These are phyloP conservation scores for Clathrospora elynae DNA, from an alignment of 2,329 filamentous ascomycete genomes.

Conservation along the genomic window DNA sequence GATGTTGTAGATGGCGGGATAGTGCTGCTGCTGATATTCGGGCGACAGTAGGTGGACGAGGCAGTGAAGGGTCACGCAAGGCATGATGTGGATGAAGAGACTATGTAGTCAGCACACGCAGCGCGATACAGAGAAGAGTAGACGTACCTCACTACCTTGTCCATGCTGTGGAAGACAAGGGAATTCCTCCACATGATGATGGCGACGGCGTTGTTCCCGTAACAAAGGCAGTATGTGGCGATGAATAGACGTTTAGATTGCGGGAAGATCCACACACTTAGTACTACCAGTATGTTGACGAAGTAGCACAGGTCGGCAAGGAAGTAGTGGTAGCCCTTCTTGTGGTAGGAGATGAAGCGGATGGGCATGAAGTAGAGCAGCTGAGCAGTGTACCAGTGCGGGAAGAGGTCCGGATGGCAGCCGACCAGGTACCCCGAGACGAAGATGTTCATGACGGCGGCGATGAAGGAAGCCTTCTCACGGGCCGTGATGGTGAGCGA, in stretches of 20 bases:
- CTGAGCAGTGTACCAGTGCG: slow-evolving; percentile 88
- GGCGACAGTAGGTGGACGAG: slow-evolving; percentile 79
- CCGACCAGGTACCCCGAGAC: slow-evolving; percentile 94
- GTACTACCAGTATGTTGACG: slow-evolving; percentile 82
- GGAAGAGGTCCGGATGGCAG: slow-evolving; percentile 81
- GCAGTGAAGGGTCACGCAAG: slow-evolving; percentile 89
- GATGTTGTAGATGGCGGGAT: slow-evolving; percentile 85
- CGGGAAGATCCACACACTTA: slow-evolving; percentile 90
- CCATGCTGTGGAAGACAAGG: slow-evolving; percentile 95
- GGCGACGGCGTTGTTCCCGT: slow-evolving; percentile 94
- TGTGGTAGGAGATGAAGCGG: slow-evolving; percentile 87
- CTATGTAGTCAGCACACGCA: slow-evolving; percentile 48
- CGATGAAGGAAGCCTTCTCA: slow-evolving; percentile 96
- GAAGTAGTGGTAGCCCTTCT: slow-evolving; percentile 88
- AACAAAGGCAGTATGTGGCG: slow-evolving; percentile 87
- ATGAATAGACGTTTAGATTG: slow-evolving; percentile 89
- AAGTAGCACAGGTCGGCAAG: slow-evolving; percentile 98
- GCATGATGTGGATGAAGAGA: slow-evolving; percentile 99
- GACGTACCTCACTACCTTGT: slow-evolving; percentile 84
- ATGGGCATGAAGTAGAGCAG: slow-evolving; percentile 97
- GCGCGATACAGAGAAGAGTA: slow-evolving; percentile 2
- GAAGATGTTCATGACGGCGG: slow-evolving; percentile 95
- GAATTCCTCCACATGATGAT: slow-evolving; percentile 99
- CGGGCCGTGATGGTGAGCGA: slow-evolving; percentile 84
- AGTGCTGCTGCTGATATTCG: slow-evolving; percentile 69